Percentiles rank a stretch among this genome's conserved stretches.
phyloP scores from a whole-genome alignment of 2,329 filamentous ascomycete species.

The Decorospora gaudefroyi region DNA sequence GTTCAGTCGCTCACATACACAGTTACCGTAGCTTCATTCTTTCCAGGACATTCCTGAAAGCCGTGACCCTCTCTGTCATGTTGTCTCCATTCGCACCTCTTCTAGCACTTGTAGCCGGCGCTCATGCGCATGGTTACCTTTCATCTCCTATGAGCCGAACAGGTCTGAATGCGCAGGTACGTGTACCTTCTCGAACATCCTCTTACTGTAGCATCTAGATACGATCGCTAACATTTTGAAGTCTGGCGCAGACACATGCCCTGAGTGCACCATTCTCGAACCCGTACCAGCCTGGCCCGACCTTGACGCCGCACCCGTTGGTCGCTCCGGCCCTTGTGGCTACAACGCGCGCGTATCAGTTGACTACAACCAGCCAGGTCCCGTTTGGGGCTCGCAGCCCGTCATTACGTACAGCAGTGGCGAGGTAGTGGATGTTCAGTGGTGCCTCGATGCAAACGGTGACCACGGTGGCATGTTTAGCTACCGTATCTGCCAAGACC shows the following conservation, averaged over 20 bases:
- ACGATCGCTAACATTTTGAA: neutral
- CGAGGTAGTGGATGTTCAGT: conserved; percentile 40
- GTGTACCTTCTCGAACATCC: neutral
- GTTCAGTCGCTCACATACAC: neutral
- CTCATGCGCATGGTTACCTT: conserved; percentile 42
- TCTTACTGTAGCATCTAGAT: no score
- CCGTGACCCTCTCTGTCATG: conserved; percentile 17
- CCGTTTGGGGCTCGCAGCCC: conserved; percentile 35
- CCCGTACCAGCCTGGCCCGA: conserved; percentile 43
- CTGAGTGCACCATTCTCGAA: conserved; percentile 44
- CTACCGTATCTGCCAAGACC: conserved; percentile 44
- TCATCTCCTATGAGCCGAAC: conserved; percentile 42
- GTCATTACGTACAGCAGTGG: conserved; percentile 40
- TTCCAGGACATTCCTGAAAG: neutral
- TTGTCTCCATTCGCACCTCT: conserved; percentile 18
- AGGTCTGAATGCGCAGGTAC: conserved; percentile 39
- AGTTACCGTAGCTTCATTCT: neutral
- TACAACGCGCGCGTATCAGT: conserved; percentile 45
- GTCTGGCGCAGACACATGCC: conserved; percentile 40
- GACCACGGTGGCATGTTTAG: conserved; percentile 45
- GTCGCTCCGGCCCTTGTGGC: conserved; percentile 41
- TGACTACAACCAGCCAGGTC: conserved; percentile 44
- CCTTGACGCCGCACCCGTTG: conserved; percentile 34
- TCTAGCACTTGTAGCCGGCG: conserved; percentile 26
- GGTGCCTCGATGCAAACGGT: conserved; percentile 43